Base-by-base conservation (phyloP, 1,284 basidiomycete genomes). In the Flammula alnicola region DNA sequence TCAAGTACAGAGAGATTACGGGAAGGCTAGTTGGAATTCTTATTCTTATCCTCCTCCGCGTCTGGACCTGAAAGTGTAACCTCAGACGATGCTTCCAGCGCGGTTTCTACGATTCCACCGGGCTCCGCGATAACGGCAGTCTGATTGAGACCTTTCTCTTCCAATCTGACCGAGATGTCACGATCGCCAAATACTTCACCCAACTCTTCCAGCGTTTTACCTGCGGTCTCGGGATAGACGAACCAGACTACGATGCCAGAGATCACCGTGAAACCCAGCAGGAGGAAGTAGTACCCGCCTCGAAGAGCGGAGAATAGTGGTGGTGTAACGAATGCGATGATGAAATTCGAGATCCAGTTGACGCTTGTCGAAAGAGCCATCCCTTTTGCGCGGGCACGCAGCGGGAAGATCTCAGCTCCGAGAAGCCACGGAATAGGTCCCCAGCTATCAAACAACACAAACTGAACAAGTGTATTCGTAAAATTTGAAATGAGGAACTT, bases 351-450 rank as follows among this genome's bases (percentile, higher is more conserved):
- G 53, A 81, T 59, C 77, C 74, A 84, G 69, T 86, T 85, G 42
- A 77, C 75, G 32, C 77, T 72, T 19, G 81, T 82, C 19, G 83
- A 81, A 40, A 88, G 68, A 14, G 81, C 81, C 70, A 86, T 81
- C 61, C 85, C 84, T 58, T 84, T 84, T 25, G 84, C 78, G 54
- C 85, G 78, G 23, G 84, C 81, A 19, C 83, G 81, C 49, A 85
- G 72, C 14, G 86, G 84, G 70, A 86, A 88, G 53, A 88, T 79
- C 59, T 84, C 81, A 2, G 79, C 77, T 12, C 76, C 74, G 14
- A 83, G 68, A 6, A 82, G 67, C 79, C 83, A 88, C 3, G 82
- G 81, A 32, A 74, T 75, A 1, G 86, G 86, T 26, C 86, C 86
- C 81, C 84, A 85, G 7, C 69, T 73, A 47, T 26, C 22, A 19